A percentile compares a stretch with the other conserved stretches of the same genome.
These are phyloP conservation scores for Nepenthes mirabilis DNA, from an alignment of 148 eudicot species.

Conservation along the genomic window DNA sequence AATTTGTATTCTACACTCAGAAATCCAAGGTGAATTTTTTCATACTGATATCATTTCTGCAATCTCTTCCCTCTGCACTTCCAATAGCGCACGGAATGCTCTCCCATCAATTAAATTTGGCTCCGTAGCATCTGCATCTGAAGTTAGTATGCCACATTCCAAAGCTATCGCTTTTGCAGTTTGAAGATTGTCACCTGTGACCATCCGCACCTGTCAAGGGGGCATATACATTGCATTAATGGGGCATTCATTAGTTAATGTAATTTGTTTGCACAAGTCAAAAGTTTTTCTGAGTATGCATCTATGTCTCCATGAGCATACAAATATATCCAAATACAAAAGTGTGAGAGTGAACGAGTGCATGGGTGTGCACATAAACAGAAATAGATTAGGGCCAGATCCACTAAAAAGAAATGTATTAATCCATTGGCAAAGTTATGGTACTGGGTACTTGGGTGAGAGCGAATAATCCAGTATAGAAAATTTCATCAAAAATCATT, in stretches of 20 bases:
- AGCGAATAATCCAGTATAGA: too few relatives aligned
- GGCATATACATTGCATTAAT: background rate
- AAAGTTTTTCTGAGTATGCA: background rate
- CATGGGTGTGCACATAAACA: too few relatives aligned
- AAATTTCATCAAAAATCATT: too few relatives aligned
- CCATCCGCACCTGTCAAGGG: constrained; percentile 76
- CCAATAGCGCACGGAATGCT: constrained; percentile 54
- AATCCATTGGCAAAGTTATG: too few relatives aligned
- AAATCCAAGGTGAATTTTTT: background rate
- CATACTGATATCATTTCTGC: constrained; percentile 76
- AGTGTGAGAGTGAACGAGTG: too few relatives aligned
- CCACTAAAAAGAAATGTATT: too few relatives aligned
- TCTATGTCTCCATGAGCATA: too few relatives aligned
- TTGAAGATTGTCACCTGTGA: constrained; percentile 91
- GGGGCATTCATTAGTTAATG: background rate
- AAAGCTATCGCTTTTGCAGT: constrained; percentile 93
- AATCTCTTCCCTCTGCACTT: constrained; percentile 42
- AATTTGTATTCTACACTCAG: background rate
- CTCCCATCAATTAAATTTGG: constrained; percentile 89
- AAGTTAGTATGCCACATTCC: constrained; percentile 88
- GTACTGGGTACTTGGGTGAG: too few relatives aligned
- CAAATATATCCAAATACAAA: too few relatives aligned
- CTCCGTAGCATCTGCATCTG: constrained; percentile 64
- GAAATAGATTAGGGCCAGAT: too few relatives aligned
- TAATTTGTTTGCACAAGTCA: background rate